Base-by-base conservation (phyloP, 805 yeast genomes). In the Peterozyma toletana region DNA sequence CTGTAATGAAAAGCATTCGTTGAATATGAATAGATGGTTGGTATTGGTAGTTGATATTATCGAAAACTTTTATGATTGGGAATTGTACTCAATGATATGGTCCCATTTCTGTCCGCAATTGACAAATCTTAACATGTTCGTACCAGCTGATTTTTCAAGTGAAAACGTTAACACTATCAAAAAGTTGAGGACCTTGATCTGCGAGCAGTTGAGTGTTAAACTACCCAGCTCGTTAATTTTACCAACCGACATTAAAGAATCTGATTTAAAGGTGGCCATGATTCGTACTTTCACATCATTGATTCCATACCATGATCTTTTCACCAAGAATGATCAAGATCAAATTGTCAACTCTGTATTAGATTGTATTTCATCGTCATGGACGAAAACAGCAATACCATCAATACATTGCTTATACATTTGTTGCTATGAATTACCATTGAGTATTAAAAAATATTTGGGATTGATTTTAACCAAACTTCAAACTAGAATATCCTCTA, bases 351-450 rank as follows among this genome's bases (percentile, higher is more conserved):
- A 71, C 44, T 70, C 88, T 0, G 66, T 83, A 27, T 65, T 82
- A 11, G 62, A 71, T 38, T 86, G 86, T 0, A 60, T 86, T 42
- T 73, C 79, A 1, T 40, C 44, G 16, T 79, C 88, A 1, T 83
- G 90, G 86, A 88, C 87, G 48, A 77, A 77, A 48, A 79, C 95
- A 0, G 86, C 88, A 0, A 75, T 82, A 33, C 88, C 95, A 2
- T 78, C 88, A 50, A 75, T 89, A 29, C 88, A 87, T 52, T 80
- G 83, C 37, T 64, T 90, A 46, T 78, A 84, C 5, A 71, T 84
- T 2, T 84, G 91, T 51, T 83, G 95, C 56, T 87, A 84, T 57
- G 96, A 86, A 56, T 69, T 85, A 31, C 95, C 96, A 1, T 57
- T 70, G 10, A 78, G 91, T 0, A 71, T 89, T 44, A 84, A 82